phyloP scores from a whole-genome alignment of 1,139 yeast species.

The Suhomyces taliae region DNA sequence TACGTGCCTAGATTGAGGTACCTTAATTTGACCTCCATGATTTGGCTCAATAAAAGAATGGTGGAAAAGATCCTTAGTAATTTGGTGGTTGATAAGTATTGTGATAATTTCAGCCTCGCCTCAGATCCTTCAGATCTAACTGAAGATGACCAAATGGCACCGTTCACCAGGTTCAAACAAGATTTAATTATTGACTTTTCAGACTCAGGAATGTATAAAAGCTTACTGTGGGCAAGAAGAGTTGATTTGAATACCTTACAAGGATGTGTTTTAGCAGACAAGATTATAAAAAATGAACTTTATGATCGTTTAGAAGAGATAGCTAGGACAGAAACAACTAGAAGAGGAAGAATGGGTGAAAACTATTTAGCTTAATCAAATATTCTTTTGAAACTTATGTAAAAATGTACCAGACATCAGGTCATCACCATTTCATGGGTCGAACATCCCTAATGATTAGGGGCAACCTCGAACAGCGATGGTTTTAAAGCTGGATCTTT shows the following conservation, averaged over 20 bases:
- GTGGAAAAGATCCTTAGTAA: conserved; percentile 32
- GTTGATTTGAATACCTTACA: conserved; percentile 31
- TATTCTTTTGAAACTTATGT: not conserved
- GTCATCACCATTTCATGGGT: conserved; percentile 51
- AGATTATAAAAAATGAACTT: conserved; percentile 35
- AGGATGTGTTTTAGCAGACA: conserved; percentile 34
- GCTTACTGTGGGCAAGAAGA: conserved; percentile 53
- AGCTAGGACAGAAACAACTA: conserved; percentile 32
- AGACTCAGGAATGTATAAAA: conserved; percentile 60
- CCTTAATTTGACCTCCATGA: conserved; percentile 46
- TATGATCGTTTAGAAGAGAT: conserved; percentile 31
- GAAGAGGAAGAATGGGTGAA: conserved; percentile 49
- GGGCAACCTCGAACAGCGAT: conserved; percentile 36
- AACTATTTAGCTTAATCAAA: conserved; percentile 29
- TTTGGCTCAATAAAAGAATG: conserved; percentile 51
- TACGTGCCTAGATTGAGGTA: conserved; percentile 21
- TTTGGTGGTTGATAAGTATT: conserved; percentile 11
- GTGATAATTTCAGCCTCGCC: not conserved
- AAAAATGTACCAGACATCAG: conserved; percentile 30
- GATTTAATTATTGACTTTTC: conserved; percentile 45
- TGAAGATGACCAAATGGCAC: conserved; percentile 3
- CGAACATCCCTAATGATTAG: conserved; percentile 19
- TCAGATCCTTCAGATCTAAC: conserved; percentile 4
- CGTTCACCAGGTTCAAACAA: conserved; percentile 14
- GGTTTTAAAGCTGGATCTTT: conserved; percentile 46